Evolutionary conservation across 2,329 filamentous ascomycete species (phyloP), one percentile per base, ranked within the genome.

Genomic region (Epichloe typhina): DNA sequence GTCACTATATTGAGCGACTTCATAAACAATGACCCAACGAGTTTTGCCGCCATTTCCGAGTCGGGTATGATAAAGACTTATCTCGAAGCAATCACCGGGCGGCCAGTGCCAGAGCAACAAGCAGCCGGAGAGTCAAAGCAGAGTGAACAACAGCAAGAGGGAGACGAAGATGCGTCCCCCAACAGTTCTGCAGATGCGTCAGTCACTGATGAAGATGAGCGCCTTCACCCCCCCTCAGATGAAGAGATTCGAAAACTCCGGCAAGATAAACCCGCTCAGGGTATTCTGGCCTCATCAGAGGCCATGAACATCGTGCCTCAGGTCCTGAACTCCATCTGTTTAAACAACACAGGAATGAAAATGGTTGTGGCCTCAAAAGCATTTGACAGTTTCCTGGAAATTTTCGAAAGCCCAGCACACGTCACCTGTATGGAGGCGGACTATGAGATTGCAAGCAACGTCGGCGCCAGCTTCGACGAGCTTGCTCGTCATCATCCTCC

Each of bases 11-110:
- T 98, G 47, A 93, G 88, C 62, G 91, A 88, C 59, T 98, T 98
- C 66, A 95, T 99, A 60, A 94, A 99, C 68, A 96, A 97, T 62
- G 93, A 98, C 61, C 93, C 93, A 0, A 98, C 93, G 0, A 98
- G 93, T 66, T 98, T 95, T 64, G 85, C 88, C 31, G 88, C 95
- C 23, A 93, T 99, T 56, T 88, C 88, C 13, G 93, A 99, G 68
- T 91, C 93, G 47, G 89, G 89, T 21, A 77, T 98, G 58, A 90
- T 93, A 60, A 85, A 85, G 63, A 87, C 83, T 48, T 85, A 96
- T 52, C 74, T 99, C 13, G 84, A 91, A 65, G 82, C 90, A 3
- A 79, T 97, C 50, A 94, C 82, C 1, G 74, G 77, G 4, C 70
- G 69, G 26, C 60, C 69, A 5, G 63, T 80, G 5, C 60, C 68